Conservation (phyloP, 306 rosid genomes). For the Prunus salicina region DNA sequence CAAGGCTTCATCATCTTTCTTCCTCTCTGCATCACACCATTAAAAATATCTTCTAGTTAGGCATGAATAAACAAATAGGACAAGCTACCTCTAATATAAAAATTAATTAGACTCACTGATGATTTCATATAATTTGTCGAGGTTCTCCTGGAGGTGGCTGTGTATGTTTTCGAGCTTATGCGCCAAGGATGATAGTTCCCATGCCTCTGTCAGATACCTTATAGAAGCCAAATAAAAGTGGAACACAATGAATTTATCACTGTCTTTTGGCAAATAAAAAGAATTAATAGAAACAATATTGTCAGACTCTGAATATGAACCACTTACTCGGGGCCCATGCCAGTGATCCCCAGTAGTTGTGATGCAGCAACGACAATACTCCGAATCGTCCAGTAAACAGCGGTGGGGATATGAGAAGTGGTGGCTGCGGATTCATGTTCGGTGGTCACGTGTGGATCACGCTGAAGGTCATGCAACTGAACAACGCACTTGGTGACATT, state of each 20-base stretch:
- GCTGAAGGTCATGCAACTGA: constrained; percentile 48
- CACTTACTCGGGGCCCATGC: constrained; percentile 45
- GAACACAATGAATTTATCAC: not conserved
- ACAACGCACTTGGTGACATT: constrained; percentile 50
- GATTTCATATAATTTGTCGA: not conserved
- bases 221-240: not conserved
- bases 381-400: constrained; percentile 71
- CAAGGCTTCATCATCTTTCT: constrained; percentile 45
- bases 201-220: constrained; percentile 53
- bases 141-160: constrained; percentile 40
- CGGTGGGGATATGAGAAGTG: constrained; percentile 42
- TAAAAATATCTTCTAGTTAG: not conserved
- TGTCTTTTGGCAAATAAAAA: not conserved
- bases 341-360: constrained; percentile 41
- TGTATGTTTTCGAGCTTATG: constrained; percentile 53
- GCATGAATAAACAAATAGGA: not conserved
- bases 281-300: not conserved
- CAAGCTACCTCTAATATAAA: not conserved
- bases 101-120: constrained; percentile 11
- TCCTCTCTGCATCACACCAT: constrained; percentile 37
- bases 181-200: constrained; percentile 73
- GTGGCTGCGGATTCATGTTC: constrained; percentile 27
- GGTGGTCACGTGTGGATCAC: constrained; percentile 31
- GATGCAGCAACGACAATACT: constrained; percentile 53
- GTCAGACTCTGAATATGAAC: not conserved